A percentile compares a stretch with the other conserved stretches of the same genome.
phyloP scores from a whole-genome alignment of 164 flowering plant species.

The Piper betle region DNA sequence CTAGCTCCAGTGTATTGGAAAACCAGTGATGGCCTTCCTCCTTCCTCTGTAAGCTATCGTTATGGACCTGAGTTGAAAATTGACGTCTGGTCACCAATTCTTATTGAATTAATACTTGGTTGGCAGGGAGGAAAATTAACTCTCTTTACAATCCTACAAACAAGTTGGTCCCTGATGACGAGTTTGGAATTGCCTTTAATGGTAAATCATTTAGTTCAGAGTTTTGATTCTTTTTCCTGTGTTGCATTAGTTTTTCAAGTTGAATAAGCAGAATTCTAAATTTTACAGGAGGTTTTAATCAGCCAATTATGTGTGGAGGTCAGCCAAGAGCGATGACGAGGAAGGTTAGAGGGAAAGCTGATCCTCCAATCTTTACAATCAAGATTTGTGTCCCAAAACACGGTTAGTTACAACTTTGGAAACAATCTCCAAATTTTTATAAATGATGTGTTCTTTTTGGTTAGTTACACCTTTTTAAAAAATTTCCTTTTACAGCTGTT shows the following conservation, averaged over 20 bases:
- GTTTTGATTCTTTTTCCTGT: neutral
- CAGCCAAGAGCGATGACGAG: slow-evolving; percentile 76
- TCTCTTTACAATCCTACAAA: slow-evolving; percentile 77
- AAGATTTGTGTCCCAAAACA: slow-evolving; percentile 83
- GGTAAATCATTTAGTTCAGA: slow-evolving; percentile 23
- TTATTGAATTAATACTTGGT: slow-evolving; percentile 8
- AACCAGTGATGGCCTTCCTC: slow-evolving; percentile 88
- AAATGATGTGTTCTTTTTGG: too few species aligned
- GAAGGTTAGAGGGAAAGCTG: slow-evolving; percentile 71
- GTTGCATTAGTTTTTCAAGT: neutral
- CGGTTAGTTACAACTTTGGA: slow-evolving; percentile 26
- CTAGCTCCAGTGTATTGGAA: slow-evolving; percentile 82
- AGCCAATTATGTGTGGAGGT: slow-evolving; percentile 94
- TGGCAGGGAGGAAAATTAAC: slow-evolving; percentile 71
- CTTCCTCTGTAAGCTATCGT: slow-evolving; percentile 49
- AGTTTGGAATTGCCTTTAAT: slow-evolving; percentile 81
- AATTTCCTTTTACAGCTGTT: slow-evolving; percentile 33
- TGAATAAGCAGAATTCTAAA: neutral
- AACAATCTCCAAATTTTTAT: neutral
- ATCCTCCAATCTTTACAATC: slow-evolving; percentile 61
- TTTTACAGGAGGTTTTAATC: slow-evolving; percentile 81
- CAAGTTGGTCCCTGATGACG: slow-evolving; percentile 51
- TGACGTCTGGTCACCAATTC: slow-evolving; percentile 3
- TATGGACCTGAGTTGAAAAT: slow-evolving; percentile 4
- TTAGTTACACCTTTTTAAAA: too few species aligned